phyloP scores from a whole-genome alignment of 306 rosid species.

The Pyrus bretschneideri region DNA sequence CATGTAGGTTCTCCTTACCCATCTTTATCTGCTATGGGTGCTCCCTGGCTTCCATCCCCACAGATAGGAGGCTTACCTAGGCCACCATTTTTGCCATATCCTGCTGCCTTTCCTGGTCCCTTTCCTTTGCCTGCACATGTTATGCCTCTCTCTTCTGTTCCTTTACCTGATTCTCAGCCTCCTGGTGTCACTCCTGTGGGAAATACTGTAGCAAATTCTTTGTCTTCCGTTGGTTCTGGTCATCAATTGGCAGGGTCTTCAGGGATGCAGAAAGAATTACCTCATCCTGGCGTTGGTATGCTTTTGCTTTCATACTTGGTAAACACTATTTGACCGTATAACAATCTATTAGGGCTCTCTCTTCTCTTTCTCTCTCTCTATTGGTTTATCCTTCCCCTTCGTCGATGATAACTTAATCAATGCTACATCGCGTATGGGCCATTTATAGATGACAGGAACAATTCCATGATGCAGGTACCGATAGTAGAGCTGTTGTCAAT shows the following conservation, averaged over 20 bases:
- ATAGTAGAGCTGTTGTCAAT: conserved; percentile 23
- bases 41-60: conserved; percentile 73
- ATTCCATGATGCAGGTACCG: conserved; percentile 28
- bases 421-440: conserved; percentile 21
- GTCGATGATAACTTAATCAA: background rate
- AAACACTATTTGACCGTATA: background rate
- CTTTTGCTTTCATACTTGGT: conserved; percentile 5
- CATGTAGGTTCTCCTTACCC: conserved; percentile 51
- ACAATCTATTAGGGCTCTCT: background rate
- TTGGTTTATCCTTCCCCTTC: background rate
- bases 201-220: conserved; percentile 18
- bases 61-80: conserved; percentile 60
- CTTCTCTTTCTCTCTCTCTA: background rate
- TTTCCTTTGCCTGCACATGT: conserved; percentile 63
- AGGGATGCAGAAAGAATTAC: conserved; percentile 40
- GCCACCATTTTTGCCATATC: conserved; percentile 60
- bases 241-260: conserved; percentile 38
- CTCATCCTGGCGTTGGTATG: conserved; percentile 53
- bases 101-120: conserved; percentile 60
- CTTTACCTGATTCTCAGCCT: conserved; percentile 81
- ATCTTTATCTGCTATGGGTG: conserved; percentile 49
- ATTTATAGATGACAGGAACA: conserved; percentile 45
- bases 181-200: conserved; percentile 84
- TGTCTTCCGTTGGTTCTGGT: conserved; percentile 24
- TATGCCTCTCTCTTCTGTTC: conserved; percentile 54